Base-by-base conservation (phyloP, 257 asterid species). In the Solanum corneliomulleri region DNA sequence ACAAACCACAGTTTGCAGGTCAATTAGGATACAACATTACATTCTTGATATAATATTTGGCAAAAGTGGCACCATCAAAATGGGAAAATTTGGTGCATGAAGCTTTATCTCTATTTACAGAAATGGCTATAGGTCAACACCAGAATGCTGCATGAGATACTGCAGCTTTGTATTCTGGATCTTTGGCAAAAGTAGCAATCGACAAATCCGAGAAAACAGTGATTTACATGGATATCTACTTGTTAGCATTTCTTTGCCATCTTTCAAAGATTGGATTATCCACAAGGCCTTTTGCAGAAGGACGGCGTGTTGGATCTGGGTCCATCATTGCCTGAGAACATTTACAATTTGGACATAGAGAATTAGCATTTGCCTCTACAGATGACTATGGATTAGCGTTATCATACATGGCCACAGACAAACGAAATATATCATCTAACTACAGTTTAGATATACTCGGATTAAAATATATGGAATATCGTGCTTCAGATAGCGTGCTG, bases 271-370 rank as follows among this genome's bases (percentile, higher is more conserved):
- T 92, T 82, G 95, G 94, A 88, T 94, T 92, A 72, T 92, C 89
- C 44, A 94, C 85, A 82, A 97, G 86, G 69, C 93, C 94, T 83
- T 88, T 89, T 18, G 99, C 96, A 83, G 98, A 92, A 85, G 99
- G 99, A 85, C 99, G 89, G 70, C 93, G 90, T 62, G 69, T 87
- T 81, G 98, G 99, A 91, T 94, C 91, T 68, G 94, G 95, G 86
- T 97, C 98, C 98, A 95, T 91, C 99, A 95, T 95, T 58, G 90
- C 91, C 99, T 97, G 89, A 86, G 84, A 44, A 14, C 68, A 66
- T 77, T 72, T 6, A 82, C 18, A 88, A 85, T 80, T 62, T 71
- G 89, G 58, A 14, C 68, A 42, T 27, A 56, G 82, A 81, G 74
- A 58, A 62, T 86, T 39, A 90, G 89, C 60, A 86, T 25, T 35